A percentile compares a stretch with the other conserved stretches of the same genome.
Evolutionary conservation across 1,139 yeast genomes (phyloP).

Genomic region (Diutina sp.): DNA sequence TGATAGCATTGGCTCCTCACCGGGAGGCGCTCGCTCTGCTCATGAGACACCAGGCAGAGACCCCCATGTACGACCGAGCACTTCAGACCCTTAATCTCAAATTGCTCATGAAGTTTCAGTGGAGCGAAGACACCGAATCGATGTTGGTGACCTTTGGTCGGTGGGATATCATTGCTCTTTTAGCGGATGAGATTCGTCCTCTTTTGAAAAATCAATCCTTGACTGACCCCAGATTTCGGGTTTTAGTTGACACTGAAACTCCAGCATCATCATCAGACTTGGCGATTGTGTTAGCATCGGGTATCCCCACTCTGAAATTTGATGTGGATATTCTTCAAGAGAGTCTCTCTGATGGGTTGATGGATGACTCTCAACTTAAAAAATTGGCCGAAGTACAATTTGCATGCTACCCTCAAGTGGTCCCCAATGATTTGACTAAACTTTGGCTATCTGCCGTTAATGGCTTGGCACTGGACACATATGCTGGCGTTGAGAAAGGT

Average conservation of each 20-base stretch:
- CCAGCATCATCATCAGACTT: background rate
- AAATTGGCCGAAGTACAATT: background rate
- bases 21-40: conserved; percentile 2
- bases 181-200: background rate
- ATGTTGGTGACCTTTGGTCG: background rate
- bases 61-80: conserved; percentile 37
- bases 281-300: background rate
- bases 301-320: background rate
- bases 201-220: background rate
- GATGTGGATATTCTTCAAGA: background rate
- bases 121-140: conserved; percentile 1
- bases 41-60: conserved; percentile 51
- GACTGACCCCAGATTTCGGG: background rate
- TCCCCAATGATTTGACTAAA: conserved; percentile 12
- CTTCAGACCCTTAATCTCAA: conserved; percentile 39
- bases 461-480: conserved; percentile 20
- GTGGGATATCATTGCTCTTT: conserved; percentile 6
- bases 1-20: conserved; percentile 17
- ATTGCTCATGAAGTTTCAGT: conserved; percentile 23
- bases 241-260: background rate
- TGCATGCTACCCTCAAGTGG: conserved; percentile 7
- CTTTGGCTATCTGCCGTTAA: conserved; percentile 13
- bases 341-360: background rate
- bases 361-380: background rate
- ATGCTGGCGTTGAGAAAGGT: conserved; percentile 14